Evolutionary conservation across 495 filamentous ascomycete genomes (phyloP), one percentile per base, ranked within the genome.

Genomic region (Acidiella bohemica): DNA sequence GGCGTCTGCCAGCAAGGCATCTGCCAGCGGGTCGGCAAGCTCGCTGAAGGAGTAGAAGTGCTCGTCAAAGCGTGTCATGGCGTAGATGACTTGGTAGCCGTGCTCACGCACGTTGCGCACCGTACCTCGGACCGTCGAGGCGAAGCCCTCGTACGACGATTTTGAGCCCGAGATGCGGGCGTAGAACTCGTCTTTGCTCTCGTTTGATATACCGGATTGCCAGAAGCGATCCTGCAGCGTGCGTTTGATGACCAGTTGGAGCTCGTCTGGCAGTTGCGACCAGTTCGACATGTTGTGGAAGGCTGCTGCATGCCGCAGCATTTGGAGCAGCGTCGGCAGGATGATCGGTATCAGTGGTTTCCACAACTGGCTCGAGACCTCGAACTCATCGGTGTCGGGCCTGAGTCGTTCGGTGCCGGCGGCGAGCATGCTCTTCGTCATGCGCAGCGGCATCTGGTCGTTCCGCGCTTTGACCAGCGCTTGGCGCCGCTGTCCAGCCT

Each of bases 221-320:
- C 90, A 99, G 54, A 99, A 96, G 18, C 90, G 80, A 62, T 99
- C 90, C 1, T 85, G 93, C 13, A 99, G 63, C 32, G 95, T 83
- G 5, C 82, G 75, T 23, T 73, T 73, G 21, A 94, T 78, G 12
- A 94, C 74, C 9, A 67, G 63, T 41, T 71, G 77, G 70, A 88
- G 80, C 28, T 94, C 84, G 25, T 65, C 61, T 9, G 85, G 76
- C n/a, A 93, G 61, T 29, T 72, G 68, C 16, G 67, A 68, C 90
- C 90, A 99, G 50, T 84, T 90, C 16, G 64, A 58, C 0, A 85
- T 73, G 49, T 94, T 84, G 55, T 94, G 84, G 49, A 90, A 94
- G n/a, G 85, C 82, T 63, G 95, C 87, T 3, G 87, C 84, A 53
- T 87, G 74, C 76, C 73, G 81, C 27, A 96, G 62, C 44, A 95